Conservation (phyloP, 495 filamentous ascomycete species). For the Penicillium cinerascens region DNA sequence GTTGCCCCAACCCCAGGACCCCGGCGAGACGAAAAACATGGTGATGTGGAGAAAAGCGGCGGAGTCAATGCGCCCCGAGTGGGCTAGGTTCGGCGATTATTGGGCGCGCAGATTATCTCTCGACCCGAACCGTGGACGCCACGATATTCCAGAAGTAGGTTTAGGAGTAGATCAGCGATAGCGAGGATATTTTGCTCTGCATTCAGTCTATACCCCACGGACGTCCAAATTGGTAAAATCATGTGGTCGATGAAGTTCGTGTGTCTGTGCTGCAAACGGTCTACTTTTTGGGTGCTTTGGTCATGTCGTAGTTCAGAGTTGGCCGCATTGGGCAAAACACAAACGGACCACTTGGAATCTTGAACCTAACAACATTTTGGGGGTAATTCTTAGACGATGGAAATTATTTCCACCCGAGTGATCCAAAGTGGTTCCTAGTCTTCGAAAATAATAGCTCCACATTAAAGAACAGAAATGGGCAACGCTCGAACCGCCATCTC, state of each 20-base stretch:
- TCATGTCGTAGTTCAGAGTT: not conserved
- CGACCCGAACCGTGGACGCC: slow-evolving; percentile 3
- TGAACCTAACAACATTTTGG: too few relatives aligned
- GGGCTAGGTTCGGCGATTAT: not conserved
- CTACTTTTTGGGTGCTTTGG: too few relatives aligned
- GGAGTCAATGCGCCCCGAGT: slow-evolving; percentile 8
- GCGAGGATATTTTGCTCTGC: not conserved
- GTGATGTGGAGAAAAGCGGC: slow-evolving; percentile 5
- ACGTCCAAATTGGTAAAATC: not conserved
- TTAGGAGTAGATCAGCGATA: not conserved
- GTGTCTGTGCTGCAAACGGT: not conserved
- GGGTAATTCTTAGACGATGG: not conserved
- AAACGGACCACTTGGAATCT: not conserved
- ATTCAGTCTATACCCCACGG: too few relatives aligned
- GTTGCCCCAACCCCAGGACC: not conserved
- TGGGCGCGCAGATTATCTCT: slow-evolving; percentile 5
- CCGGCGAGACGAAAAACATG: not conserved
- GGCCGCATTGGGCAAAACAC: slow-evolving; percentile 11
- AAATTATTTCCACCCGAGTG: too few relatives aligned
- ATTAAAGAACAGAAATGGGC: not conserved
- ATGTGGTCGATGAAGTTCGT: not conserved
- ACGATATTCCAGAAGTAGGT: slow-evolving; percentile 5
- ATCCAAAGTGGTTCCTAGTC: not conserved
- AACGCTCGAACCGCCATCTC: not conserved
- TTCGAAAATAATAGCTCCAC: not conserved